Evolutionary conservation across 768 basidiomycete species (phyloP).

Genomic region (Stropharia rugosoannulata): DNA sequence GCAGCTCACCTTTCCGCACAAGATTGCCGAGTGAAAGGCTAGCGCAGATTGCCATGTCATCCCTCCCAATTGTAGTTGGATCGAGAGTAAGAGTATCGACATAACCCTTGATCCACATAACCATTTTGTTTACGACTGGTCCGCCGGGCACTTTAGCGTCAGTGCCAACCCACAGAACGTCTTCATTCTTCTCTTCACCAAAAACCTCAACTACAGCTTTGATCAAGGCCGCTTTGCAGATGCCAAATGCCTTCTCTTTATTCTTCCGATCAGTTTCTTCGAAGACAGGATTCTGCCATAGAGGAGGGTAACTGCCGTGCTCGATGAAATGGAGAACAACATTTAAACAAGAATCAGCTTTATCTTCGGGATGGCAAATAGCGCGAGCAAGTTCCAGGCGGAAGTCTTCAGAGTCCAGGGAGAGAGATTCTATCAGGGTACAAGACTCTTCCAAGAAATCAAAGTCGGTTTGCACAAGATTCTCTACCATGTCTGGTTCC

Average conservation of each 20-base stretch:
- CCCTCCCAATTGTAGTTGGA: slow-evolving; percentile 33
- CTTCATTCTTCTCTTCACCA: slow-evolving; percentile 76
- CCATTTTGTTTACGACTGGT: slow-evolving; percentile 69
- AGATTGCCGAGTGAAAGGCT: slow-evolving; percentile 83
- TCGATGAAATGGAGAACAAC: slow-evolving; percentile 76
- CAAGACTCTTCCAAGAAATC: slow-evolving; percentile 74
- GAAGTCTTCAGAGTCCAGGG: slow-evolving; percentile 77
- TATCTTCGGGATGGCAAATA: slow-evolving; percentile 54
- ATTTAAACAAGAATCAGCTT: slow-evolving; percentile 55
- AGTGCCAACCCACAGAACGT: slow-evolving; percentile 73
- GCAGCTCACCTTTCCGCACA: slow-evolving; percentile 62
- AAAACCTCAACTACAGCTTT: slow-evolving; percentile 85
- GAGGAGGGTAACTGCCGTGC: slow-evolving; percentile 60
- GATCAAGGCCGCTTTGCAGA: slow-evolving; percentile 84
- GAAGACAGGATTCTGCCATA: slow-evolving; percentile 53
- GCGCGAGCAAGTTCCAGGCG: slow-evolving; percentile 71
- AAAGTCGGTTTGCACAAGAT: slow-evolving; percentile 63
- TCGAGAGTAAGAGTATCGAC: slow-evolving; percentile 35
- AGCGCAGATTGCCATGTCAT: slow-evolving; percentile 84
- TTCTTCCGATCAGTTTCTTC: slow-evolving; percentile 50
- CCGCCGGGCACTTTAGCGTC: slow-evolving; percentile 61
- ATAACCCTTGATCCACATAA: slow-evolving; percentile 70
- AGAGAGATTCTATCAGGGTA: slow-evolving; percentile 73
- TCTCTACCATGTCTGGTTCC: slow-evolving; percentile 39
- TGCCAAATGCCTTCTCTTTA: slow-evolving; percentile 72